Conservation (phyloP, 2,329 filamentous ascomycete species). For the Paraconiothyrium sp. region DNA sequence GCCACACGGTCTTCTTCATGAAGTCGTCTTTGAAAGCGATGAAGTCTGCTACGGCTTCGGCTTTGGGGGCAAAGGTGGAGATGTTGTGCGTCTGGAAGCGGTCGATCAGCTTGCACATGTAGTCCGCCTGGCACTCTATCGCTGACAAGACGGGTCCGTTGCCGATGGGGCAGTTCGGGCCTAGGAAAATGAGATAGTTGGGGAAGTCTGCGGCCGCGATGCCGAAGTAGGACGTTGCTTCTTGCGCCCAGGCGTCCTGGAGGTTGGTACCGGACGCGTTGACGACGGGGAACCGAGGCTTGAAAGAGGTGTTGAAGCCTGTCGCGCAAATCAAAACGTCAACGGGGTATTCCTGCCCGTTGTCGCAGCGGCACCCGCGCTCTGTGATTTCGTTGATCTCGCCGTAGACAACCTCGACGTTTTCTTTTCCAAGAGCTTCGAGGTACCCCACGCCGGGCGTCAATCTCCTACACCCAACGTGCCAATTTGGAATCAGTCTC, state of each 20-base stretch:
- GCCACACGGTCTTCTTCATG: slow-evolving; percentile 59
- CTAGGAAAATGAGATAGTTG: slow-evolving; percentile 56
- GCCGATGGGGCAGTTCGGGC: slow-evolving; percentile 54
- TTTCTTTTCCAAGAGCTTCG: slow-evolving; percentile 53
- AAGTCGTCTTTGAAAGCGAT: slow-evolving; percentile 57
- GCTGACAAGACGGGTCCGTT: slow-evolving; percentile 55
- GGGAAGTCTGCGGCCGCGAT: slow-evolving; percentile 58
- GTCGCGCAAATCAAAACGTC: slow-evolving; percentile 51
- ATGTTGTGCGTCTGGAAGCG: slow-evolving; percentile 61
- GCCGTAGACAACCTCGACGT: slow-evolving; percentile 54
- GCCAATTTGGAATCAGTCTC: slow-evolving; percentile 47
- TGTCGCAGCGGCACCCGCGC: slow-evolving; percentile 50
- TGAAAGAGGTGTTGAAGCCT: slow-evolving; percentile 52
- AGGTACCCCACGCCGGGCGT: slow-evolving; percentile 57
- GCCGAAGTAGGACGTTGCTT: slow-evolving; percentile 57
- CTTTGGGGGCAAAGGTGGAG: slow-evolving; percentile 54
- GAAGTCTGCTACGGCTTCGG: slow-evolving; percentile 61
- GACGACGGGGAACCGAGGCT: slow-evolving; percentile 58
- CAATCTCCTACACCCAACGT: slow-evolving; percentile 54
- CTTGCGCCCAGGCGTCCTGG: slow-evolving; percentile 55
- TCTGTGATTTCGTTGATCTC: slow-evolving; percentile 47
- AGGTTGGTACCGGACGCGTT: slow-evolving; percentile 52
- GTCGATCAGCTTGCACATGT: slow-evolving; percentile 61
- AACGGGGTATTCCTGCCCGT: slow-evolving; percentile 46
- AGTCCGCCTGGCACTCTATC: slow-evolving; percentile 60